A percentile compares a stretch with the other conserved stretches of the same genome.
Conservation (phyloP, 306 rosid species). For the Castanopsis chinensis region DNA sequence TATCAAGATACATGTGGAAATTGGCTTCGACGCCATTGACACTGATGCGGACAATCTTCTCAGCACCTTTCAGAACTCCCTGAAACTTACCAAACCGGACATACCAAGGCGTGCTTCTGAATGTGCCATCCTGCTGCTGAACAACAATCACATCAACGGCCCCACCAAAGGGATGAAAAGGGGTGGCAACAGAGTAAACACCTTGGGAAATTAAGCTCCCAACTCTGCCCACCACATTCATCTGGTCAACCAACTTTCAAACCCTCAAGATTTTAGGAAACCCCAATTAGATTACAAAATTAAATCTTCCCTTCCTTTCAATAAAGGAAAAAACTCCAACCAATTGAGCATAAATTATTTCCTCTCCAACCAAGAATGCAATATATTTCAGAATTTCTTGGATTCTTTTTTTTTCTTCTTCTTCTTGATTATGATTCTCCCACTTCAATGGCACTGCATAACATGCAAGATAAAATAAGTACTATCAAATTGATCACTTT, state of each 20-base stretch:
- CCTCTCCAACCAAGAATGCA: conserved; percentile 22
- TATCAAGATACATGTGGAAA: conserved; percentile 90
- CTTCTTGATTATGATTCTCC: conserved; percentile 20
- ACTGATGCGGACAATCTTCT: conserved; percentile 66
- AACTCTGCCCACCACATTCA: conserved; percentile 92
- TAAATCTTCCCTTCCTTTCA: conserved; percentile 27
- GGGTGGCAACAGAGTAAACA: conserved; percentile 91
- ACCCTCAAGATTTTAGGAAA: conserved; percentile 32
- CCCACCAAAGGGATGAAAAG: conserved; percentile 98
- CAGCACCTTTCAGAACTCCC: conserved; percentile 91
- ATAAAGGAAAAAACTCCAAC: conserved; percentile 9
- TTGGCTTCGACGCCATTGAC: conserved; percentile 82
- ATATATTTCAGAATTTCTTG: conserved; percentile 10
- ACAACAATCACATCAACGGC: conserved; percentile 96
- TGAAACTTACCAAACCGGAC: conserved; percentile 96
- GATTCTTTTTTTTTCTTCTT: background rate
- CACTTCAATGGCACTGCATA: conserved; percentile 41
- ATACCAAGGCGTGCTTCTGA: conserved; percentile 91
- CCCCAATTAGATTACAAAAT: conserved; percentile 27
- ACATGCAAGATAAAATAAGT: background rate
- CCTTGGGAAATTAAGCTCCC: conserved; percentile 85
- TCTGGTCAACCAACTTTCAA: conserved; percentile 33
- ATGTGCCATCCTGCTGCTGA: conserved; percentile 93
- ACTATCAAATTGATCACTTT: conserved; percentile 1
- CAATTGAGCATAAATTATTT: conserved; percentile 18